Base-by-base conservation (phyloP, 805 yeast species). In the Torulaspora franciscae region DNA sequence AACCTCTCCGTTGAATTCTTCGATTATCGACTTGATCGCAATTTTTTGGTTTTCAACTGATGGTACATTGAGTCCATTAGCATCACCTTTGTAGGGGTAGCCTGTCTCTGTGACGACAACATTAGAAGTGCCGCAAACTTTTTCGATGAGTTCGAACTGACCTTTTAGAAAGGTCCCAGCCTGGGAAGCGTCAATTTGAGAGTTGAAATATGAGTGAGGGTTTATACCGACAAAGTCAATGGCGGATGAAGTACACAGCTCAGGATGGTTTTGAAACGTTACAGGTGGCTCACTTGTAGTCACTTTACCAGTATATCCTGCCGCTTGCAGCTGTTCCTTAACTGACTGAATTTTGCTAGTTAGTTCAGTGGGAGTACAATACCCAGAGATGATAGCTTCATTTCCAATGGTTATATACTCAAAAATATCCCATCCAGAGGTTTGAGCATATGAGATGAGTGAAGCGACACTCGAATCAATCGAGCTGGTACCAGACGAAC, bases 241-340 rank as follows among this genome's bases (percentile, higher is more conserved):
- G 10, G 68, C 85, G 5, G 87, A 77, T 26, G 65, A 65, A 0
- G 80, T 73, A 69, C 97, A 90, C 56, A 90, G 73, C 7, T 64
- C 66, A 3, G 95, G 86, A 61, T 84, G 51, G 40, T 69, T 61
- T 59, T 75, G 75, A 65, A 74, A 89, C 14, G 80, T 67, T 10
- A 76, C 83, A n/a, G 96, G 93, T 43, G 96, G 95, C 65, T 90
- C 97, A 45, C 95, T 79, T 14, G 95, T 89, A 17, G 95, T 82
- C 37, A 89, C 73, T 43, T 68, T 59, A 42, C 96, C 96, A 7
- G 71, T 66, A 68, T 80, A 90, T 30, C 97, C 97, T 23, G 87
- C 90, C 40, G 61, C 66, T 45, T 67, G 59, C 45, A 90, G 74
- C 49, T 66, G 66, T 9, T 72, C 29, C 64, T 81, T 84, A 41